phyloP scores from a whole-genome alignment of 73 alveolate genomes.

The Tetrahymena elliotti region DNA sequence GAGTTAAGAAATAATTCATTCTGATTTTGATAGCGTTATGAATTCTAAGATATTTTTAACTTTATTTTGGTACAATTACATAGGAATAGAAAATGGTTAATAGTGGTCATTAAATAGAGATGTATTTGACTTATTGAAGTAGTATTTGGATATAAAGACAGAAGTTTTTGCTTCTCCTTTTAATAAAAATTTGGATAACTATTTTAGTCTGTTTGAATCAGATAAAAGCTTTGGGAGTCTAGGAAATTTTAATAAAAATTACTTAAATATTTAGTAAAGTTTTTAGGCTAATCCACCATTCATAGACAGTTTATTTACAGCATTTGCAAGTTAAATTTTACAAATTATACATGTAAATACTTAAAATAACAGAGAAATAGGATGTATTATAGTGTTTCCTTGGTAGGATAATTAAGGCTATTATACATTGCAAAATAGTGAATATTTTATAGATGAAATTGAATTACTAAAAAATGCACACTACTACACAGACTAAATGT shows the following conservation, averaged over 20 bases:
- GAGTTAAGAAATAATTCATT: neutral
- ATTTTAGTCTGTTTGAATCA: neutral
- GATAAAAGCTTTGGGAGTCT: neutral
- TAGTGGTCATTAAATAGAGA: neutral
- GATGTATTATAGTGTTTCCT: neutral
- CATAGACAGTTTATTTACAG: neutral
- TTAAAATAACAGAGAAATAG: neutral
- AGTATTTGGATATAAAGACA: neutral
- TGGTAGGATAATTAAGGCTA: neutral
- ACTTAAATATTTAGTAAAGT: neutral
- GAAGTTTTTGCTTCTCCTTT: neutral
- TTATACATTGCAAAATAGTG: neutral
- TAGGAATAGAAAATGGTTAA: neutral
- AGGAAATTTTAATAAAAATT: neutral
- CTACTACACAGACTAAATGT: neutral
- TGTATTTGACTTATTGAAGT: neutral
- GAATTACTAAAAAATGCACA: neutral
- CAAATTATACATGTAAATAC: neutral
- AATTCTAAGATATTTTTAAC: neutral
- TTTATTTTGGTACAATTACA: neutral
- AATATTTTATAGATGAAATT: neutral
- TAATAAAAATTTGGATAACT: neutral
- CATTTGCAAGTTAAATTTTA: neutral
- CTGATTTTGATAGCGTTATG: neutral
- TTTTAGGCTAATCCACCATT: neutral